phyloP scores from a whole-genome alignment of 2,329 filamentous ascomycete species.

The Orbilia oligospora region DNA sequence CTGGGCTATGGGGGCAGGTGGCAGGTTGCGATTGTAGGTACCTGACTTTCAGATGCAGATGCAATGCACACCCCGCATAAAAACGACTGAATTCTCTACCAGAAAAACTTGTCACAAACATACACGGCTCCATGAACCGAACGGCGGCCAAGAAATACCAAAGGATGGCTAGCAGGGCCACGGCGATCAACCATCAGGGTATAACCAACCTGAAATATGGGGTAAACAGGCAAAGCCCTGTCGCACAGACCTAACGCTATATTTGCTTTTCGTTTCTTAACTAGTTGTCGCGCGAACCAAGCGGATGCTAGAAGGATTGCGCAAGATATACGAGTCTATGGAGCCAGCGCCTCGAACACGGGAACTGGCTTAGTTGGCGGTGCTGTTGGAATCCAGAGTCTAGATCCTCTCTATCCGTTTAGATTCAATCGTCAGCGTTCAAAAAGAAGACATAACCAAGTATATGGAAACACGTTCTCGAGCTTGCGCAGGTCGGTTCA shows the following conservation, averaged over 20 bases:
- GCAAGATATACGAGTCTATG: conserved; percentile 34
- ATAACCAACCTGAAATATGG: conserved; percentile 50
- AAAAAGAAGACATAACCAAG: conserved; percentile 7
- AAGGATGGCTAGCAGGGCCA: conserved; percentile 43
- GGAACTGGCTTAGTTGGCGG: neutral
- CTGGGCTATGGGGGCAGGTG: conserved; percentile 37
- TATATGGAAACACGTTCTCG: conserved; percentile 20
- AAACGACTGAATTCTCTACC: conserved; percentile 20
- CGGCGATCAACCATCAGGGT: conserved; percentile 47
- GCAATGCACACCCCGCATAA: conserved; percentile 47
- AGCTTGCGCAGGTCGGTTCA: conserved; percentile 24
- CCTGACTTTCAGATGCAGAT: conserved; percentile 40
- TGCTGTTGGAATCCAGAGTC: neutral
- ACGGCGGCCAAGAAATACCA: conserved; percentile 44
- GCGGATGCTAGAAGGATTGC: conserved; percentile 48
- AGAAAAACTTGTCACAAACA: conserved; percentile 18
- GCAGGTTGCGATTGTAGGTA: conserved; percentile 32
- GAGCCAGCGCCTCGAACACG: neutral
- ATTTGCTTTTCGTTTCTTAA: conserved; percentile 51
- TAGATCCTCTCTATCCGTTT: neutral
- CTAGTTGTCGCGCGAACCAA: conserved; percentile 41
- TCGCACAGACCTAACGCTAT: conserved; percentile 43
- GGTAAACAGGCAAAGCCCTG: conserved; percentile 45
- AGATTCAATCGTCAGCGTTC: neutral
- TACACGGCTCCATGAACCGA: conserved; percentile 50